These are phyloP conservation scores for Solanum lycopersicoides DNA, from an alignment of 257 asterid genomes.

Conservation along the genomic window DNA sequence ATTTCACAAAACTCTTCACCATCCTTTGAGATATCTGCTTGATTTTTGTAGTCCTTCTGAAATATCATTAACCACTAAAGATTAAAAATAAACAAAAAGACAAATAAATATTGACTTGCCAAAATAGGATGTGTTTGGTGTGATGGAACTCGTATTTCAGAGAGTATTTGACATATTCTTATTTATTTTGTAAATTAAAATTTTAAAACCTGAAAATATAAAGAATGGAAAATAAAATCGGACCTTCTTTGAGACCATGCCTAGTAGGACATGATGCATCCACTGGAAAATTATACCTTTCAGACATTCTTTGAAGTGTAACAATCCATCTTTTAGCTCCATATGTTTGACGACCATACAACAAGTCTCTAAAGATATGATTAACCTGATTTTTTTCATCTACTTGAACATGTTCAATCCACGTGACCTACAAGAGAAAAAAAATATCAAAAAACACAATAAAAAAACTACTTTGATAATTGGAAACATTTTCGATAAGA, in stretches of 20 bases:
- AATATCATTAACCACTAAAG: slow-evolving; percentile 23
- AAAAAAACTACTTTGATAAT: neutral
- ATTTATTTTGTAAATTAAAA: neutral
- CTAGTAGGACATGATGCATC: slow-evolving; percentile 11
- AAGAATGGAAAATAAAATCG: neutral
- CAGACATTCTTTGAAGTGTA: slow-evolving; percentile 50
- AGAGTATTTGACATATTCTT: neutral
- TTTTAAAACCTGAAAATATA: neutral
- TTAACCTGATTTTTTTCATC: slow-evolving; percentile 43
- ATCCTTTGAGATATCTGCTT: slow-evolving; percentile 58
- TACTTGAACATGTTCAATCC: slow-evolving; percentile 75
- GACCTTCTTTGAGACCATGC: slow-evolving; percentile 52
- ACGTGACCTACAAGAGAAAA: slow-evolving; percentile 34
- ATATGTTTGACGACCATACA: slow-evolving; percentile 38
- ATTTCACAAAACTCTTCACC: slow-evolving; percentile 44
- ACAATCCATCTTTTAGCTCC: slow-evolving; percentile 62
- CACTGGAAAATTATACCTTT: slow-evolving; percentile 36
- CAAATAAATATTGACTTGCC: neutral
- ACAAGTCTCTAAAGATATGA: slow-evolving; percentile 43
- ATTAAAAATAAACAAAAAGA: neutral
- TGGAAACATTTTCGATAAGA: neutral
- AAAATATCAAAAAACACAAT: neutral
- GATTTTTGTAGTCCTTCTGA: slow-evolving; percentile 30
- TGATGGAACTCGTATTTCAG: neutral
- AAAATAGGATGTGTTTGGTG: neutral